phyloP scores from a whole-genome alignment of 768 basidiomycete genomes.

The Psilocybe cubensis region DNA sequence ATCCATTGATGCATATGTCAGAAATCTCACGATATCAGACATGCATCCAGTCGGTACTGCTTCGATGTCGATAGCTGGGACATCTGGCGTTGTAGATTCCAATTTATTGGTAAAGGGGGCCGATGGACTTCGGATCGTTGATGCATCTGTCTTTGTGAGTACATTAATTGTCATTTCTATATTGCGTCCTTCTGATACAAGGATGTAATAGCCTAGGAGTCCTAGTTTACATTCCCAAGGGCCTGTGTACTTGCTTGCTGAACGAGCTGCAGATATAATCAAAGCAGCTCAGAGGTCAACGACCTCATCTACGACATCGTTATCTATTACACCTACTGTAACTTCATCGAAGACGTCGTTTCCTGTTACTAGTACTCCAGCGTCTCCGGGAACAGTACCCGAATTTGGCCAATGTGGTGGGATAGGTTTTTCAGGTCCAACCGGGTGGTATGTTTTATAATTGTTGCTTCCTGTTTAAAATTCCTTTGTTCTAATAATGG shows the following conservation, averaged over 20 bases:
- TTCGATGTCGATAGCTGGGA: constrained; percentile 28
- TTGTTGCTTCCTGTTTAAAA: not conserved
- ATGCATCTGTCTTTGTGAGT: constrained; percentile 39
- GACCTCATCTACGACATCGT: not conserved
- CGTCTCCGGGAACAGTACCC: not conserved
- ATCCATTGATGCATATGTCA: constrained; percentile 26
- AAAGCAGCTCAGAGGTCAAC: constrained; percentile 1
- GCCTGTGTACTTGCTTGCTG: constrained; percentile 22
- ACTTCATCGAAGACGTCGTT: too few species aligned
- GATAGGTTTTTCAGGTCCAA: not conserved
- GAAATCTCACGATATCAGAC: constrained; percentile 19
- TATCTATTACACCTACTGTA: not conserved
- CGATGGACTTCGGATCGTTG: constrained; percentile 38
- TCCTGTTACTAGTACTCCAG: not conserved
- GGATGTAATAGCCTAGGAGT: constrained; percentile 23
- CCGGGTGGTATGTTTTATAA: not conserved
- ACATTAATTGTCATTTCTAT: not conserved
- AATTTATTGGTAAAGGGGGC: constrained; percentile 39
- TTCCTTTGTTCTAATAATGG: not conserved
- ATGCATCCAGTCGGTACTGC: constrained; percentile 37
- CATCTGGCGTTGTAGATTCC: constrained; percentile 39
- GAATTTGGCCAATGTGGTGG: not conserved
- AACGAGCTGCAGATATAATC: constrained; percentile 21
- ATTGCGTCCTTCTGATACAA: too few species aligned
- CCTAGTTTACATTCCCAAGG: constrained; percentile 34